These are phyloP conservation scores for Taphrina populina DNA, from an alignment of 1,139 yeast species.

Conservation along the genomic window DNA sequence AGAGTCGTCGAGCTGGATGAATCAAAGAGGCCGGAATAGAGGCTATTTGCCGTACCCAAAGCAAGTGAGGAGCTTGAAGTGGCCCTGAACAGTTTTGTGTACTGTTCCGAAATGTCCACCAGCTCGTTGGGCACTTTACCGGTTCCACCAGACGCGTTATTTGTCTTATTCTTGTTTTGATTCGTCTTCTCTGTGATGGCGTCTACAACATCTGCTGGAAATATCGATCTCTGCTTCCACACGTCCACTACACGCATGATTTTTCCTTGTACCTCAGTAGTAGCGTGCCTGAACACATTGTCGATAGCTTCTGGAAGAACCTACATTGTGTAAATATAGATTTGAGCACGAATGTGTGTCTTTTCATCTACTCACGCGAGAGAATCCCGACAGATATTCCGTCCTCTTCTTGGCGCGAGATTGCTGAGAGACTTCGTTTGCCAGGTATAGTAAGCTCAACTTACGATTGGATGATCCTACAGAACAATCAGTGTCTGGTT, in stretches of 20 bases:
- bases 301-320: constrained; percentile 48
- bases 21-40: constrained; percentile 4
- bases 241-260: constrained; percentile 66
- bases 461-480: constrained; percentile 51
- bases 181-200: constrained; percentile 6
- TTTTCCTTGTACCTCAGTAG: constrained; percentile 52
- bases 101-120: neutral
- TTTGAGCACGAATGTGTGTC: constrained; percentile 44
- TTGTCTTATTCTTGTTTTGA: neutral
- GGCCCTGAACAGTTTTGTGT: constrained; percentile 1
- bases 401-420: constrained; percentile 63
- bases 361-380: constrained; percentile 49
- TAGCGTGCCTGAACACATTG: constrained; percentile 43
- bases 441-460: constrained; percentile 65
- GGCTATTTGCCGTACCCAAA: constrained; percentile 11
- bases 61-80: constrained; percentile 19
- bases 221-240: constrained; percentile 70
- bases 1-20: neutral
- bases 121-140: constrained; percentile 12
- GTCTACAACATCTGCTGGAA: constrained; percentile 42
- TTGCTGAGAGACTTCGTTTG: constrained; percentile 83
- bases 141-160: neutral
- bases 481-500: constrained; percentile 33
- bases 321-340: constrained; percentile 23
- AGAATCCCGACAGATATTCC: constrained; percentile 63